These are phyloP conservation scores for Cucurbita moschata DNA, from an alignment of 306 rosid species.

Conservation along the genomic window DNA sequence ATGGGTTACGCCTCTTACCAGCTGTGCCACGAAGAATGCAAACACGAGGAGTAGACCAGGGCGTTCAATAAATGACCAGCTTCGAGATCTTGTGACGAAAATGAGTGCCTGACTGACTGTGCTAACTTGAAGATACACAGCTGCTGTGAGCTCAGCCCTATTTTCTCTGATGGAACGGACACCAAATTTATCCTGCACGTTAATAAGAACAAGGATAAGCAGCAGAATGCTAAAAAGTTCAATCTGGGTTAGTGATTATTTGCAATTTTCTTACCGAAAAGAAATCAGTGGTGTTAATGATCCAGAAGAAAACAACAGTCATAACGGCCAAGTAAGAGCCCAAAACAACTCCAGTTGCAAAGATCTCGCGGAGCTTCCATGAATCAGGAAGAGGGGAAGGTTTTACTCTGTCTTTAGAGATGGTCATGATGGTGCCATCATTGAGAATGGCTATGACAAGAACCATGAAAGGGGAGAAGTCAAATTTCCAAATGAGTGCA, in stretches of 20 bases:
- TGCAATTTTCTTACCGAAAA: constrained; percentile 34
- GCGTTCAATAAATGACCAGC: constrained; percentile 77
- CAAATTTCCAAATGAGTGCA: constrained; percentile 83
- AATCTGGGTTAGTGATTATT: not conserved
- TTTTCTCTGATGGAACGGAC: constrained; percentile 38
- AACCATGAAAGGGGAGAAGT: constrained; percentile 96
- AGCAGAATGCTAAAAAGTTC: not conserved
- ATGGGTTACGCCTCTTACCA: constrained; percentile 24
- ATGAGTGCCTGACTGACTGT: constrained; percentile 85
- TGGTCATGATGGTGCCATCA: constrained; percentile 93
- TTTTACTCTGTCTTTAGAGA: constrained; percentile 80
- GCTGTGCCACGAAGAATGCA: constrained; percentile 59
- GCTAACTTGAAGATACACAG: constrained; percentile 87
- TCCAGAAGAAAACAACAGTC: constrained; percentile 88
- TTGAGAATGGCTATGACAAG: constrained; percentile 74
- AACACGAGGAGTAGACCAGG: constrained; percentile 47
- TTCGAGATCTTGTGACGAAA: constrained; percentile 73
- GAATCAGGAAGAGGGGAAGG: constrained; percentile 93
- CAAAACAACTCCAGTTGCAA: constrained; percentile 58
- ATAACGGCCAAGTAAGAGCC: constrained; percentile 77
- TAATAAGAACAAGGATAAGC: not conserved
- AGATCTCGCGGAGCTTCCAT: constrained; percentile 83
- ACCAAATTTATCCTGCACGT: constrained; percentile 46
- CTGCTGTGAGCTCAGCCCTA: constrained; percentile 50
- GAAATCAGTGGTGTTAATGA: constrained; percentile 40